These are phyloP conservation scores for Meira miltonrushii DNA, from an alignment of 1,284 basidiomycete species.

Conservation along the genomic window DNA sequence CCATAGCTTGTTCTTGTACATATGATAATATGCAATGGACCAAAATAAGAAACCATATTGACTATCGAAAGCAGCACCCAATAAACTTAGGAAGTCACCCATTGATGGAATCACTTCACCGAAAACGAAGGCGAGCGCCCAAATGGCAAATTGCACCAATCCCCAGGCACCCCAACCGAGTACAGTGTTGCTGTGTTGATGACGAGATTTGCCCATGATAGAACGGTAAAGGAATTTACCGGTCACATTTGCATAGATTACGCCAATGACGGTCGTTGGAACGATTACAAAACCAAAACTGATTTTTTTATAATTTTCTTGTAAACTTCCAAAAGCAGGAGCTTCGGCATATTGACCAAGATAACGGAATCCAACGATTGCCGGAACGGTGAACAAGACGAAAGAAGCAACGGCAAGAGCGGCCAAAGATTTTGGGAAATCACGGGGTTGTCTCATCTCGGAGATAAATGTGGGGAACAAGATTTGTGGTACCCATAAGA, in stretches of 20 bases:
- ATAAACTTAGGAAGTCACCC: constrained; percentile 54
- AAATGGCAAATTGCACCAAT: constrained; percentile 58
- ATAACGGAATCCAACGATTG: constrained; percentile 15
- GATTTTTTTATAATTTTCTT: constrained; percentile 56
- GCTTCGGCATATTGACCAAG: constrained; percentile 57
- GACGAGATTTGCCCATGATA: constrained; percentile 24
- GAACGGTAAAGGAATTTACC: constrained; percentile 29
- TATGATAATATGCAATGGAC: constrained; percentile 51
- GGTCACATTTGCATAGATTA: constrained; percentile 26
- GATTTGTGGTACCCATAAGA: constrained; percentile 12
- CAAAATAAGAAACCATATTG: constrained; percentile 28
- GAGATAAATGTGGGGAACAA: constrained; percentile 17
- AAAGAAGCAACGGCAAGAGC: constrained; percentile 15
- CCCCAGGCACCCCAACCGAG: constrained; percentile 62
- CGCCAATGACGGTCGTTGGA: constrained; percentile 38
- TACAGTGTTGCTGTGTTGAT: constrained; percentile 56
- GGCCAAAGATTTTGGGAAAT: constrained; percentile 20
- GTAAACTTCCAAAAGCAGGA: constrained; percentile 58
- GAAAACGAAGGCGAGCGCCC: constrained; percentile 61
- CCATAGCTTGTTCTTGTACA: constrained; percentile 49
- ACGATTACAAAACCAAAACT: constrained; percentile 51
- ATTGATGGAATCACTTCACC: constrained; percentile 55
- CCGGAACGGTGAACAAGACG: constrained; percentile 17
- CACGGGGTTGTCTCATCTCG: constrained; percentile 14
- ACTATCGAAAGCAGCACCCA: constrained; percentile 36